Conservation (phyloP, 345 rosid genomes). For the Eutrema japonicum region DNA sequence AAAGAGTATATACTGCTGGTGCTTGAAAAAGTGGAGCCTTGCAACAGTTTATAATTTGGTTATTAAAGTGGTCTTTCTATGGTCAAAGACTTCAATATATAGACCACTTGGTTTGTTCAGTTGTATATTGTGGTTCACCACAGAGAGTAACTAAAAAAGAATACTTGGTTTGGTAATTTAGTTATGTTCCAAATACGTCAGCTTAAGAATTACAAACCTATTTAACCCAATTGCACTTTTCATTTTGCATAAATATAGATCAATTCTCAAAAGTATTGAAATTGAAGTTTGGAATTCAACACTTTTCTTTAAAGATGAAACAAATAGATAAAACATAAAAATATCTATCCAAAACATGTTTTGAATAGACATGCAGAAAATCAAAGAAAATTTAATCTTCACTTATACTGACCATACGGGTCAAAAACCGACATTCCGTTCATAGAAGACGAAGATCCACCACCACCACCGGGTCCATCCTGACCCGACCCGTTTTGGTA, state of each 20-base stretch:
- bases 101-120: neutral
- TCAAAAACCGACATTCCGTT: slow-evolving; percentile 36
- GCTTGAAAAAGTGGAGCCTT: no score
- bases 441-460: slow-evolving; percentile 30
- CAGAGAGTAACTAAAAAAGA: no score
- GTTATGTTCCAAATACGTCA: neutral
- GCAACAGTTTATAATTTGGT: neutral
- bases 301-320: slow-evolving; percentile 1
- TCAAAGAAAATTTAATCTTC: slow-evolving; percentile 12
- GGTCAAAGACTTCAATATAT: neutral
- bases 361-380: slow-evolving; percentile 7
- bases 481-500: slow-evolving; percentile 41
- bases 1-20: no score
- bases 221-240: neutral
- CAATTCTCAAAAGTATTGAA: slow-evolving; percentile 1
- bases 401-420: slow-evolving; percentile 43
- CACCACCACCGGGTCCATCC: slow-evolving; percentile 33
- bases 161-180: no score
- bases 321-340: slow-evolving; percentile 26
- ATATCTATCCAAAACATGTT: slow-evolving; percentile 20
- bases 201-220: neutral
- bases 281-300: slow-evolving; percentile 7
- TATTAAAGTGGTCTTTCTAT: neutral
- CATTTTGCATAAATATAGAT: neutral
- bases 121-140: no score